Conservation (phyloP, 1,284 basidiomycete species). For the Heterobasidion occidentale region DNA sequence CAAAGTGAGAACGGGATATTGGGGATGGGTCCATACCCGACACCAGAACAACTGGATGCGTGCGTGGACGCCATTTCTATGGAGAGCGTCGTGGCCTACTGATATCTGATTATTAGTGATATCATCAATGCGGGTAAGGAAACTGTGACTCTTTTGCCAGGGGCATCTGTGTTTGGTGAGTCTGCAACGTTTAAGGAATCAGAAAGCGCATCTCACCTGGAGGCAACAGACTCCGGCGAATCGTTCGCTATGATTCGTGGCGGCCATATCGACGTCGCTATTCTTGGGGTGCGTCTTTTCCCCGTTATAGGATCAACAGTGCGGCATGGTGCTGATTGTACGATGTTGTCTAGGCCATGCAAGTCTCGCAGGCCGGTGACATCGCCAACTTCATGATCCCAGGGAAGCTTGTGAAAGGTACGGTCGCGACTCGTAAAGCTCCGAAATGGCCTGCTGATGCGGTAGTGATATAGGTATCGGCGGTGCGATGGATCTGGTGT, state of each 20-base stretch:
- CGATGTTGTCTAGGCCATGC: conserved; percentile 63
- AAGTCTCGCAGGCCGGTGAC: conserved; percentile 90
- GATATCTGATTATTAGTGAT: conserved; percentile 41
- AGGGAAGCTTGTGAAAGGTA: conserved; percentile 85
- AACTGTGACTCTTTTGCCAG: conserved; percentile 87
- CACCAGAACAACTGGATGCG: conserved; percentile 83
- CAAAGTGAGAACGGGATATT: conserved; percentile 95
- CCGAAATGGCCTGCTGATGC: too few species aligned
- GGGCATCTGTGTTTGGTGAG: conserved; percentile 84
- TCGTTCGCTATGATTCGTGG: conserved; percentile 96
- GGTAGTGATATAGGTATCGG: conserved; percentile 62
- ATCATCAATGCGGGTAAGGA: conserved; percentile 96
- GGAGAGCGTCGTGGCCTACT: conserved; percentile 12
- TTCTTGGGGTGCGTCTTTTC: conserved; percentile 50
- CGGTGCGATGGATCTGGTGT: conserved; percentile 95
- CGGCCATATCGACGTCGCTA: conserved; percentile 91
- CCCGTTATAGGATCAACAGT: conserved; percentile 1
- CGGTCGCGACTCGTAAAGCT: conserved; percentile 4
- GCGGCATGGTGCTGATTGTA: background rate
- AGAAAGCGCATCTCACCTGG: conserved; percentile 1
- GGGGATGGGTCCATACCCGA: conserved; percentile 94
- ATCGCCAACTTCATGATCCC: conserved; percentile 99
- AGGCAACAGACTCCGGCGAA: conserved; percentile 66
- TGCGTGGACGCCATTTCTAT: conserved; percentile 27
- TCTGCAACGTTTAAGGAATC: conserved; percentile 1